Conservation (phyloP, 108 stramenopile species). For the Stephanodiscus triporus region DNA sequence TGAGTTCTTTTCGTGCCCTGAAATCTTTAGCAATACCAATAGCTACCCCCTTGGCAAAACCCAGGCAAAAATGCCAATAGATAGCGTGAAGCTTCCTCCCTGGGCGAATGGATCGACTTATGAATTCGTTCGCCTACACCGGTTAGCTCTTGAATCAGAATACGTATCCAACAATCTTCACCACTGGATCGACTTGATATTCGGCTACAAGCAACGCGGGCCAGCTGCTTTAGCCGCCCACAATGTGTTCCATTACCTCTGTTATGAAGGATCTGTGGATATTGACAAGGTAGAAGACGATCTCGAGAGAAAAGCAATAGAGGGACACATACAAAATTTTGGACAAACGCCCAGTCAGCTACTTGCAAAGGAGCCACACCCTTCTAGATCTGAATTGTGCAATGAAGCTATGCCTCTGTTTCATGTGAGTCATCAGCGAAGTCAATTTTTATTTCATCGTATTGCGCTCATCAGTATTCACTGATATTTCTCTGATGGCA, state of each 20-base stretch:
- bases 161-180: constrained; percentile 89
- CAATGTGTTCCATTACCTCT: constrained; percentile 96
- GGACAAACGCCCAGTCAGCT: constrained; percentile 97
- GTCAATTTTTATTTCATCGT: background rate
- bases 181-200: constrained; percentile 97
- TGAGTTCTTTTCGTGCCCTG: constrained; percentile 91
- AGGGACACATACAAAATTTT: constrained; percentile 95
- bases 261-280: constrained; percentile 98
- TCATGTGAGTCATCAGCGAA: constrained; percentile 44
- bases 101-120: constrained; percentile 93
- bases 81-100: constrained; percentile 93
- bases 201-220: constrained; percentile 95
- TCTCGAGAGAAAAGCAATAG: constrained; percentile 78
- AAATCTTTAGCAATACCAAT: constrained; percentile 89
- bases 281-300: constrained; percentile 92
- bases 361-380: constrained; percentile 68
- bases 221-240: constrained; percentile 77
- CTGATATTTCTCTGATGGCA: constrained; percentile 1
- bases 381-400: constrained; percentile 51
- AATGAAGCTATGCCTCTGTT: constrained; percentile 65
- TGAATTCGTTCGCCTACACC: constrained; percentile 92
- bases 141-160: constrained; percentile 93
- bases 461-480: background rate
- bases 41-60: constrained; percentile 87
- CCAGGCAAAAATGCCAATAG: constrained; percentile 72